Base-by-base conservation (phyloP, 2,329 filamentous ascomycete genomes). In the Beauveria sp. region DNA sequence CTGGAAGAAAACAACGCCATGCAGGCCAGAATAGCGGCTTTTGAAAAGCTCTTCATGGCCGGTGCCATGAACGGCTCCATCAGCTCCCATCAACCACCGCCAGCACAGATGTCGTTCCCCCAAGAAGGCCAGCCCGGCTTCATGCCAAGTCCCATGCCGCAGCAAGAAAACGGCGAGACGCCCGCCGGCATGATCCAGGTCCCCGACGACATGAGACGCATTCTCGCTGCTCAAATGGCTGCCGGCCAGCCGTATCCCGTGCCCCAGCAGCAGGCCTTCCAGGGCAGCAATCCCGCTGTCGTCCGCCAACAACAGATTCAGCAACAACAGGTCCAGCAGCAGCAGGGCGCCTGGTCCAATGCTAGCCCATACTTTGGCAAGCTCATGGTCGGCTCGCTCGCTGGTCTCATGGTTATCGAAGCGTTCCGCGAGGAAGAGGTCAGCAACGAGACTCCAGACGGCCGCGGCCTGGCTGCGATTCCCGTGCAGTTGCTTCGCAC, bases 321-420 rank as follows among this genome's bases (percentile, higher is more conserved):
- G 66, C 80, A 81, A 64, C 77, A 79, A 34, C 77, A 77, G 55
- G 75, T 77, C 59, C 77, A 75, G 49, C 67, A 79, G 60, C 77
- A 77, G 63, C 79, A 77, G 78, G 60, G 78, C 78, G 66, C 80
- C 42, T 88, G 84, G 83, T 79, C 78, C 57, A 80, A 79, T 63
- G 74, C 77, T 6, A 78, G 74, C 14, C 82, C 82, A 1, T 87
- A 86, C 64, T 81, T 84, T 62, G 84, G 84, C 57, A 96, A 96
- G 76, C 81, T 97, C 66, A 95, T 97, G 90, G 87, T 97, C 5
- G 93, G 93, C 48, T 93, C 93, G 20, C 83, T 98, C 63, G 93
- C 93, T 26, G 92, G 91, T 16, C 79, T 98, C 20, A 96, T 98
- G 93, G 83, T 97, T 40, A 77, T 96, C 67, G 92, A 97, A 75